phyloP scores from a whole-genome alignment of 306 rosid species.

The Psophocarpus tetragonolobus region DNA sequence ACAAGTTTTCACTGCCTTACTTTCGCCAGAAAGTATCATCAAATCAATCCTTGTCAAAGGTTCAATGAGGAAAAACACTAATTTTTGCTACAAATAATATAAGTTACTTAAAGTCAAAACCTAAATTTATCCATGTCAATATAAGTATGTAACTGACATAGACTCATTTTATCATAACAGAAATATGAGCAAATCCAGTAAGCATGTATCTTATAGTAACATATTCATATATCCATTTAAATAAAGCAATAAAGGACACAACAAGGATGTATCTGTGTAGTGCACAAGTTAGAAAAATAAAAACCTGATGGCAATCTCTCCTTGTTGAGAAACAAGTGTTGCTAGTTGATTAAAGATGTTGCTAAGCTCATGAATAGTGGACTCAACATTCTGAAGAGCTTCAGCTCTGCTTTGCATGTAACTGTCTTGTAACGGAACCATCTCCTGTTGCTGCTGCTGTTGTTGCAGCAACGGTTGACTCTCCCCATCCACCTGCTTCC shows the following conservation, averaged over 20 bases:
- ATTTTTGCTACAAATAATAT: constrained; percentile 7
- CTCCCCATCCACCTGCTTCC: constrained; percentile 86
- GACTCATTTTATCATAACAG: neutral
- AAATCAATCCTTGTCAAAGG: constrained; percentile 7
- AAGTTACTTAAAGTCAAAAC: constrained; percentile 19
- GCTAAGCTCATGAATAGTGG: constrained; percentile 95
- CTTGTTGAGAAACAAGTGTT: constrained; percentile 96
- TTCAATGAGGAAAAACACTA: neutral
- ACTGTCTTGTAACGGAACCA: constrained; percentile 88
- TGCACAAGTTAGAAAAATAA: constrained; percentile 18
- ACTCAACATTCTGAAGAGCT: constrained; percentile 96
- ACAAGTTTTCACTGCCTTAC: neutral
- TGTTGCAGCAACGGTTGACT: constrained; percentile 75
- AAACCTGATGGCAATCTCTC: constrained; percentile 96
- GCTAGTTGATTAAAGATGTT: constrained; percentile 93
- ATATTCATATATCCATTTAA: constrained; percentile 8
- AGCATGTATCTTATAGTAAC: neutral
- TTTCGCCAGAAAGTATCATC: constrained; percentile 15
- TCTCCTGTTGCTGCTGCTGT: constrained; percentile 70
- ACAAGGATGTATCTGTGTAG: neutral
- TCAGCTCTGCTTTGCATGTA: constrained; percentile 99
- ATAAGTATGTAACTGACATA: neutral
- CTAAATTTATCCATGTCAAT: constrained; percentile 3
- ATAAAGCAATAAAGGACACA: constrained; percentile 8
- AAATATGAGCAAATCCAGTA: constrained; percentile 7